Evolutionary conservation across 2,329 filamentous ascomycete genomes (phyloP).

Genomic region (Hypoxylon sp.): DNA sequence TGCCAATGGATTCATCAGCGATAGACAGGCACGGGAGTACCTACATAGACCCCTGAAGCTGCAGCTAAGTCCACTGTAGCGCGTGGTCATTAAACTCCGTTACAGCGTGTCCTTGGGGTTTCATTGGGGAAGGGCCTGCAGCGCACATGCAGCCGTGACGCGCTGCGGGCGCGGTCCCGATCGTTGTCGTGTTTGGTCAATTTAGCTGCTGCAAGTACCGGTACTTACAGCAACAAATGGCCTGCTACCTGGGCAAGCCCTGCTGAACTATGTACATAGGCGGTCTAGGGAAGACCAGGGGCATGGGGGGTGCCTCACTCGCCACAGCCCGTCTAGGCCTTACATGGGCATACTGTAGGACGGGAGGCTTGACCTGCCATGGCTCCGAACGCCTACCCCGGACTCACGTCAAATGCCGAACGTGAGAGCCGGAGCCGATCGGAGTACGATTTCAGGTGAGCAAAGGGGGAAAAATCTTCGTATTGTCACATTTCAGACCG

Average conservation of each 20-base stretch:
- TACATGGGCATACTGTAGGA: neutral
- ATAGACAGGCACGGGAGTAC: conserved; percentile 7
- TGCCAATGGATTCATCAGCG: conserved; percentile 11
- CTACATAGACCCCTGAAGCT: conserved; percentile 18
- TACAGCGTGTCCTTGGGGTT: conserved; percentile 26
- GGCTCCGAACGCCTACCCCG: conserved; percentile 21
- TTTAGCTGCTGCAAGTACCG: conserved; percentile 28
- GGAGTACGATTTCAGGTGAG: conserved; percentile 5
- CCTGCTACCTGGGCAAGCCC: too few relatives aligned
- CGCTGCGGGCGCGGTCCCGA: conserved; percentile 21
- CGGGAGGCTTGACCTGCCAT: conserved; percentile 37
- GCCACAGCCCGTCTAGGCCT: conserved; percentile 34
- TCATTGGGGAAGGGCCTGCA: conserved; percentile 28
- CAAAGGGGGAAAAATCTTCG: neutral
- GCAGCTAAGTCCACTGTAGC: conserved; percentile 20
- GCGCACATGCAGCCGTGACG: conserved; percentile 32
- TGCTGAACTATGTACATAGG: too few relatives aligned
- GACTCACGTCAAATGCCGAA: conserved; percentile 17
- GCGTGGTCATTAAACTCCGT: conserved; percentile 17
- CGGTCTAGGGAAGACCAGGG: too few relatives aligned
- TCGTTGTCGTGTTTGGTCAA: conserved; percentile 6
- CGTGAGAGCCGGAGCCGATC: conserved; percentile 20
- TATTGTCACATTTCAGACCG: neutral
- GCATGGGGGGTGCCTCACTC: conserved; percentile 22
- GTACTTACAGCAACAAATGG: conserved; percentile 28